Conservation (phyloP, 179 eudicot species). For the Carnegiea gigantea region DNA sequence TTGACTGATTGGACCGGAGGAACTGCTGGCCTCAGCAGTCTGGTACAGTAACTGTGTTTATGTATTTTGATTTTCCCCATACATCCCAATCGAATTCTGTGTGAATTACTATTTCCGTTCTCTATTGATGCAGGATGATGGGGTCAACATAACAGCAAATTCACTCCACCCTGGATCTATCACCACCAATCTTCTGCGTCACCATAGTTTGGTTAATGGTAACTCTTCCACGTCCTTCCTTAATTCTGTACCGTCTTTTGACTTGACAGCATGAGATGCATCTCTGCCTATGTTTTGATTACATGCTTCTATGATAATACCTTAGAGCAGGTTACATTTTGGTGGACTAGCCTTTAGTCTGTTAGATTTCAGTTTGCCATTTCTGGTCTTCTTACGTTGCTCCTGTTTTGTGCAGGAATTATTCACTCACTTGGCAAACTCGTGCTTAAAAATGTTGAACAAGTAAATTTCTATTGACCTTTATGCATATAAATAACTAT, state of each 20-base stretch:
- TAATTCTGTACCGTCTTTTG: background rate
- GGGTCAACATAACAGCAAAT: slow-evolving; percentile 38
- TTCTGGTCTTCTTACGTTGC: slow-evolving; percentile 4
- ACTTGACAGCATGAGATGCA: background rate
- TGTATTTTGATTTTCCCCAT: background rate
- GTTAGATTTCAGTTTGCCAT: background rate
- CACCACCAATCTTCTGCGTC: slow-evolving; percentile 49
- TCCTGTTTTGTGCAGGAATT: slow-evolving; percentile 44
- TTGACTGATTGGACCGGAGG: no score
- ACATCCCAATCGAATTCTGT: background rate
- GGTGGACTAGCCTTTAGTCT: background rate
- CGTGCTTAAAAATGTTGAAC: slow-evolving; percentile 55
- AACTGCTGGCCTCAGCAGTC: no score
- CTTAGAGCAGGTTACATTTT: background rate
- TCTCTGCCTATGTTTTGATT: background rate
- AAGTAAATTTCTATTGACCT: slow-evolving; percentile 42
- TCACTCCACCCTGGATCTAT: slow-evolving; percentile 52
- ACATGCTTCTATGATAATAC: no score
- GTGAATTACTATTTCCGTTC: background rate
- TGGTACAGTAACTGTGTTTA: no score
- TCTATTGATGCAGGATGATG: slow-evolving; percentile 34
- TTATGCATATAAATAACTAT: background rate
- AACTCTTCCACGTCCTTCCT: slow-evolving; percentile 6
- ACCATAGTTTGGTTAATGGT: slow-evolving; percentile 55
- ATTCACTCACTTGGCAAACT: slow-evolving; percentile 51